phyloP scores from a whole-genome alignment of 2,329 filamentous ascomycete species.

The Diaporthe caulivora region DNA sequence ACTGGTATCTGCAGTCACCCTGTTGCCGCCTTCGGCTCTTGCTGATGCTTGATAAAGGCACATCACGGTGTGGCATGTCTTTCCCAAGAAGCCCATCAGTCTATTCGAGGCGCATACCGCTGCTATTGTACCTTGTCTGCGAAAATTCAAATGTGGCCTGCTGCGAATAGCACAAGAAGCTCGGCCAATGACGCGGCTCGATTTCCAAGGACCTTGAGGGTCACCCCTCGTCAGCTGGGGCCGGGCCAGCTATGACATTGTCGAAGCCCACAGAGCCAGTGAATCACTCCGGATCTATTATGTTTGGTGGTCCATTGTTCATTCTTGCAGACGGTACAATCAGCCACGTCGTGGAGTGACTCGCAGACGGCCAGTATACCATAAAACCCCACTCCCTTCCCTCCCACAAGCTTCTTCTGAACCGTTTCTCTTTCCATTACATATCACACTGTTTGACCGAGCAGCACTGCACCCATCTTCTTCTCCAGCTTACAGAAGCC shows the following conservation, averaged over 20 bases:
- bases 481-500: neutral
- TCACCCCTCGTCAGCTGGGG: neutral
- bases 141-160: neutral
- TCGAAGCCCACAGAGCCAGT: neutral
- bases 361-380: neutral
- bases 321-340: constrained; percentile 13
- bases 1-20: neutral
- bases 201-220: neutral
- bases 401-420: neutral
- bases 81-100: neutral
- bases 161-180: neutral
- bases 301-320: neutral
- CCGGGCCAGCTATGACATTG: neutral
- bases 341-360: constrained; percentile 9
- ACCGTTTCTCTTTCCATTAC: neutral
- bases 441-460: neutral
- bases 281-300: constrained; percentile 10
- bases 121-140: neutral
- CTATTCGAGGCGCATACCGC: neutral
- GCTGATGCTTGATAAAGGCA: neutral
- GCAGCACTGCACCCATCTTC: neutral
- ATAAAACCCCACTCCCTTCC: constrained; percentile 22
- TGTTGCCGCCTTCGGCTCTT: neutral
- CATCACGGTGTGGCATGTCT: neutral
- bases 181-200: neutral